Percentiles rank a stretch among this genome's conserved stretches.
Evolutionary conservation across 306 rosid genomes (phyloP).

Genomic region (Acacia melanoxylon): DNA sequence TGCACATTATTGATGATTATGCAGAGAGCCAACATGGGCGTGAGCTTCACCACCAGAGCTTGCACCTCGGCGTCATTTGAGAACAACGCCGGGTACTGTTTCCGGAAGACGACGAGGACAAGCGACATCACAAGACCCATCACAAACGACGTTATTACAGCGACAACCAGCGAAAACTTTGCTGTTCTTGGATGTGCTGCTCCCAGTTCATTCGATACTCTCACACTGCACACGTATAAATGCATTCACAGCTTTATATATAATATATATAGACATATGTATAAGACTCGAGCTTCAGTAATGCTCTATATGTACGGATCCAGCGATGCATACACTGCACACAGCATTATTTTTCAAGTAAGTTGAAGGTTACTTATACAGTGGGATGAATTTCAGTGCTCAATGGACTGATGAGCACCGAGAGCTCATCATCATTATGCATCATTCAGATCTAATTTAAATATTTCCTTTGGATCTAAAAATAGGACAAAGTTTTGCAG

Average conservation of each 20-base stretch:
- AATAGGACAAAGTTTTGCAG: no score
- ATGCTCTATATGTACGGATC: no score
- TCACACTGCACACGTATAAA: not conserved
- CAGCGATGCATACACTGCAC: no score
- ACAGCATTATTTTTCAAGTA: no score
- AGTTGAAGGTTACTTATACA: not conserved
- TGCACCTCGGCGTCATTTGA: not conserved
- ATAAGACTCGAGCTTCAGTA: no score
- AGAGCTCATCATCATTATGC: no score
- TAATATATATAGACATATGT: no score
- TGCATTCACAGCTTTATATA: not conserved
- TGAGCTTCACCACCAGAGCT: not conserved
- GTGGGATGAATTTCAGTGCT: no score
- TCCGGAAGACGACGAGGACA: not conserved
- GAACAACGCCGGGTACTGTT: not conserved
- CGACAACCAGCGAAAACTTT: constrained; percentile 14
- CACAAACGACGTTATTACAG: not conserved
- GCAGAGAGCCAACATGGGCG: constrained; percentile 8
- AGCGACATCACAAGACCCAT: not conserved
- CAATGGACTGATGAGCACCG: no score
- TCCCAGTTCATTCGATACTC: constrained; percentile 17
- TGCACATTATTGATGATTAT: constrained; percentile 13
- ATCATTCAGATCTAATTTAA: no score
- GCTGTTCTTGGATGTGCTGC: constrained; percentile 14
- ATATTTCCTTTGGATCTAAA: no score